A percentile compares a stretch with the other conserved stretches of the same genome.
phyloP scores from a whole-genome alignment of 345 rosid genomes.

The Xanthoceras sorbifolium region DNA sequence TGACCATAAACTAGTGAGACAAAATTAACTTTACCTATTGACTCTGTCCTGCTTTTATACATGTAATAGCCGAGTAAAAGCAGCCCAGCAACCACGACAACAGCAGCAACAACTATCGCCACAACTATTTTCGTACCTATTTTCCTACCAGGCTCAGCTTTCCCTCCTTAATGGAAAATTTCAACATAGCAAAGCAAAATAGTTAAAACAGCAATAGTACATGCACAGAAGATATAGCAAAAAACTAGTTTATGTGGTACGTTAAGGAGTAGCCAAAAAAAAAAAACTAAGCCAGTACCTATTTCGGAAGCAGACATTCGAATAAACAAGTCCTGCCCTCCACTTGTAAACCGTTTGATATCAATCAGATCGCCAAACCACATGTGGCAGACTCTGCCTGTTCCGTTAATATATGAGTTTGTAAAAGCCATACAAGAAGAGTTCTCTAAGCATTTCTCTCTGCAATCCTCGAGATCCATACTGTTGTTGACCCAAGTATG shows the following conservation, averaged over 20 bases:
- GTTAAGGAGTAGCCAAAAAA: not conserved
- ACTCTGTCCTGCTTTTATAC: not conserved
- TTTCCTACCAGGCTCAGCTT: not conserved
- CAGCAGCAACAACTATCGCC: not conserved
- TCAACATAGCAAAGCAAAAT: not conserved
- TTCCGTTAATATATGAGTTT: slow-evolving; percentile 23
- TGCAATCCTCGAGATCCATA: slow-evolving; percentile 30
- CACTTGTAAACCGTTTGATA: slow-evolving; percentile 31
- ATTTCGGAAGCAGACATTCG: slow-evolving; percentile 45
- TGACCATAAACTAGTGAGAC: too few species aligned
- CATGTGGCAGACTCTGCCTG: slow-evolving; percentile 39
- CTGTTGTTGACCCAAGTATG: slow-evolving; percentile 17
- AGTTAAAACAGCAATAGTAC: not conserved
- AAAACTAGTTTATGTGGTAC: too few species aligned
- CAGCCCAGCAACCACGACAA: not conserved
- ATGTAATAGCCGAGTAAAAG: not conserved
- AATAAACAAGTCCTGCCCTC: slow-evolving; percentile 41
- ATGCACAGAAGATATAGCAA: not conserved
- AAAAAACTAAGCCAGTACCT: slow-evolving; percentile 24
- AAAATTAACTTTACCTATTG: too few species aligned
- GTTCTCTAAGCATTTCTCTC: slow-evolving; percentile 29
- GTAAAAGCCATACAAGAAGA: slow-evolving; percentile 49
- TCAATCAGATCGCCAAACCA: slow-evolving; percentile 38
- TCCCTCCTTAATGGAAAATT: not conserved
- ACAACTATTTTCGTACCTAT: too few species aligned